Evolutionary conservation across 1,139 yeast genomes (phyloP).

Genomic region (Yamadazyma sp.): DNA sequence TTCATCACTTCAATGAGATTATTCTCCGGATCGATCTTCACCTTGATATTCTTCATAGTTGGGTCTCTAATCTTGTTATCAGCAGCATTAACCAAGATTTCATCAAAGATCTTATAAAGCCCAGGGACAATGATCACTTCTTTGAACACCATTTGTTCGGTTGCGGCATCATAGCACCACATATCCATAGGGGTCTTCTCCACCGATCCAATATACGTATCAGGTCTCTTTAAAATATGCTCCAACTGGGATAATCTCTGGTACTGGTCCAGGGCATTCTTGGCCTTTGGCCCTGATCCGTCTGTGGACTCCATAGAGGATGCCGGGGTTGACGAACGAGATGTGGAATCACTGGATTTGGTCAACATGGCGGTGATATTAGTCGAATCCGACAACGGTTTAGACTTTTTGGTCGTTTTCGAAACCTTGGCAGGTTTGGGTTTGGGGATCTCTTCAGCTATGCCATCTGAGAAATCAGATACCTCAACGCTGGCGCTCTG

Average conservation of each 20-base stretch:
- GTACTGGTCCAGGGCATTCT: constrained; percentile 69
- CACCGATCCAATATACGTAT: constrained; percentile 94
- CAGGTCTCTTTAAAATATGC: constrained; percentile 96
- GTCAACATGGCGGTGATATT: constrained; percentile 17
- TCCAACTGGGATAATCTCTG: constrained; percentile 93
- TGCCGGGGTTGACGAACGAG: constrained; percentile 3
- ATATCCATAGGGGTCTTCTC: constrained; percentile 76
- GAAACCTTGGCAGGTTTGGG: constrained; percentile 10
- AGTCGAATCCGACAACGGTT: constrained; percentile 27
- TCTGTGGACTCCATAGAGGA: not conserved
- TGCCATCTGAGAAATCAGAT: constrained; percentile 11
- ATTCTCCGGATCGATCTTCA: constrained; percentile 71
- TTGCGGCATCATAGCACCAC: constrained; percentile 79
- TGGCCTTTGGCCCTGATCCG: constrained; percentile 2
- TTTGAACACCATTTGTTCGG: constrained; percentile 70
- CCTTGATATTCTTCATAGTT: constrained; percentile 80
- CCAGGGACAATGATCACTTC: constrained; percentile 91
- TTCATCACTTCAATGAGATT: constrained; percentile 80
- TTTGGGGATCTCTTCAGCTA: constrained; percentile 1
- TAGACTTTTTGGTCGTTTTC: constrained; percentile 13
- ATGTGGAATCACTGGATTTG: constrained; percentile 1
- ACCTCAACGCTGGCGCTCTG: constrained; percentile 14
- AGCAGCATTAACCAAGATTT: constrained; percentile 96
- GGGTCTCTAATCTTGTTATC: constrained; percentile 97
- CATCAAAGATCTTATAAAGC: constrained; percentile 93